Percentiles rank a stretch among this genome's conserved stretches.
phyloP scores from a whole-genome alignment of 139 green algal genomes.

The Tetradesmus lagerheimii region DNA sequence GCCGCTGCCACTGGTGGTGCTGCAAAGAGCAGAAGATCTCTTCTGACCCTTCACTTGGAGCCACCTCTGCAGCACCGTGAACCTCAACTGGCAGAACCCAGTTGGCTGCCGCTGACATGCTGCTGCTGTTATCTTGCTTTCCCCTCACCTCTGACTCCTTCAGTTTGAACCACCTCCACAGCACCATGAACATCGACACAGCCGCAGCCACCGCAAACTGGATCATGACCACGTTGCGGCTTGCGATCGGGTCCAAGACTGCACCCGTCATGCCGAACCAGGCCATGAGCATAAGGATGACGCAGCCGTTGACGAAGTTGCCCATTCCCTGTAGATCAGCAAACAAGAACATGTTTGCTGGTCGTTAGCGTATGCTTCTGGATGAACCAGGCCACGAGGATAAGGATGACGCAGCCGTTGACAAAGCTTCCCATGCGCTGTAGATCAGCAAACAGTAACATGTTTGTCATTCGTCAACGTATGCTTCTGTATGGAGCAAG shows the following conservation, averaged over 20 bases:
- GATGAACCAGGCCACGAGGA: too few species aligned
- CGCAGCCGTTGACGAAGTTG: constrained; percentile 64
- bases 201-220: constrained; percentile 59
- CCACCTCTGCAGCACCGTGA: constrained; percentile 52
- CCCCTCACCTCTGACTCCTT: constrained; percentile 54
- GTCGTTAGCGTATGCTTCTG: too few species aligned
- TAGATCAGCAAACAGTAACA: too few species aligned
- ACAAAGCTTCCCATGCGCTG: too few species aligned
- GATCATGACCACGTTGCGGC: constrained; percentile 46
- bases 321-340: constrained; percentile 51
- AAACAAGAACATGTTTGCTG: too few species aligned
- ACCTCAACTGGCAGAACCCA: constrained; percentile 1
- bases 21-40: not conserved
- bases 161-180: constrained; percentile 55
- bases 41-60: constrained; percentile 46
- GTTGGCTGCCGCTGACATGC: not conserved
- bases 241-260: not conserved
- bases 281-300: constrained; percentile 53
- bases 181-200: constrained; percentile 55
- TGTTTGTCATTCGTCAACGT: too few species aligned
- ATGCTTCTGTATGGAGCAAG: too few species aligned
- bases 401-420: constrained; percentile 58
- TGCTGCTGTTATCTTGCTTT: not conserved
- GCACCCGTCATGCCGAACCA: constrained; percentile 46
- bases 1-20: not conserved